Conservation (phyloP, 495 filamentous ascomycete genomes). For the Podospora fimiseda region DNA sequence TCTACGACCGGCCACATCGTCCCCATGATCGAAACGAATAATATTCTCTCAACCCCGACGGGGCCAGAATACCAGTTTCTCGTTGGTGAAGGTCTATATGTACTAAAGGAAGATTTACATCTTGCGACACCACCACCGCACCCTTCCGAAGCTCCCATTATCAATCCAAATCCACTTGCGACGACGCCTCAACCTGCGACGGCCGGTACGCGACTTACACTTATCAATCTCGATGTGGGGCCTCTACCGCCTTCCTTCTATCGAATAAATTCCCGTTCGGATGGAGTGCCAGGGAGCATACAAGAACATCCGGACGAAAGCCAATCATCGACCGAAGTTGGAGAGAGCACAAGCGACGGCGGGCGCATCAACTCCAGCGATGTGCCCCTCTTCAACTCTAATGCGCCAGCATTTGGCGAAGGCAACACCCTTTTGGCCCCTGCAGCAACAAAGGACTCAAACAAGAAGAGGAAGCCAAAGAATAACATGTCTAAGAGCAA, state of each 20-base stretch:
- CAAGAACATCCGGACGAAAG: constrained; percentile 55
- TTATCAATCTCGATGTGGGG: constrained; percentile 60
- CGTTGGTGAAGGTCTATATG: constrained; percentile 91
- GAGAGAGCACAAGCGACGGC: constrained; percentile 40
- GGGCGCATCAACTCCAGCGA: constrained; percentile 36
- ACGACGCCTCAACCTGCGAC: constrained; percentile 75
- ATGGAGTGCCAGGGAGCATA: constrained; percentile 48
- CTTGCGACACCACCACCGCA: constrained; percentile 93
- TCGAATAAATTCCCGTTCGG: constrained; percentile 29
- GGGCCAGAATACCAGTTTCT: constrained; percentile 76
- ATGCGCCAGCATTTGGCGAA: constrained; percentile 74
- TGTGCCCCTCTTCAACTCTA: constrained; percentile 26
- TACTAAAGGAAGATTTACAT: constrained; percentile 79
- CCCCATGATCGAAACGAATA: constrained; percentile 86
- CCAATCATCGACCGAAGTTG: constrained; percentile 53
- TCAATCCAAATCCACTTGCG: constrained; percentile 83
- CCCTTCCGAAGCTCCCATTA: constrained; percentile 78
- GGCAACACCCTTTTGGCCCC: constrained; percentile 66
- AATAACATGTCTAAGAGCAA: constrained; percentile 97
- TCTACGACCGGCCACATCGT: constrained; percentile 54
- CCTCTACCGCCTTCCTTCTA: constrained; percentile 53
- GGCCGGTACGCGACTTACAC: constrained; percentile 76
- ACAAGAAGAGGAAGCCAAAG: constrained; percentile 84
- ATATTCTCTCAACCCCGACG: constrained; percentile 70
- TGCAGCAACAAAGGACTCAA: constrained; percentile 60